These are phyloP conservation scores for Phytophthora capsici DNA, from an alignment of 352 stramenopile species.

Conservation along the genomic window DNA sequence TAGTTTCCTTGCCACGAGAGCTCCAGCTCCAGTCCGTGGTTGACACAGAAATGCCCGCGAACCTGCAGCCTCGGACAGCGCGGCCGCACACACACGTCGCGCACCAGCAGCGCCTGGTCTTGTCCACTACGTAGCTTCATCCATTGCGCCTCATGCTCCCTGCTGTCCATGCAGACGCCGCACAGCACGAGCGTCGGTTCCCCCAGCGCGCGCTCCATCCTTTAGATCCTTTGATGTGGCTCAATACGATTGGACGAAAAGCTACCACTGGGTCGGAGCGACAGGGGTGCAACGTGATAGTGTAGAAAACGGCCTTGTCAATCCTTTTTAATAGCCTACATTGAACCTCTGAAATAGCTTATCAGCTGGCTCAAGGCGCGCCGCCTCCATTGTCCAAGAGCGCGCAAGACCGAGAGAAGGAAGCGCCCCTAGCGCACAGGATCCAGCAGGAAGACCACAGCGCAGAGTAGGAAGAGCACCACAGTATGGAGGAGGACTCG, in stretches of 20 bases:
- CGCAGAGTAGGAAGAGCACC: neutral
- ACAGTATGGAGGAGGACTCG: constrained; percentile 37
- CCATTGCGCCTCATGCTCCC: constrained; percentile 42
- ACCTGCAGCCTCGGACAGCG: constrained; percentile 62
- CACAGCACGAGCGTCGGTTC: constrained; percentile 72
- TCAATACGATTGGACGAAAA: constrained; percentile 11
- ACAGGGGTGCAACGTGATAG: constrained; percentile 11
- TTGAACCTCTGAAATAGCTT: constrained; percentile 7
- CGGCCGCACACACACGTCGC: constrained; percentile 63
- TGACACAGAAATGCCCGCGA: constrained; percentile 55
- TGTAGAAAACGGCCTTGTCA: constrained; percentile 22
- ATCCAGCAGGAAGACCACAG: neutral
- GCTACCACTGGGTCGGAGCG: constrained; percentile 3
- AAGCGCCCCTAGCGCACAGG: neutral
- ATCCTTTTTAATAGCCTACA: constrained; percentile 26
- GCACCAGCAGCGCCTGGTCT: constrained; percentile 51
- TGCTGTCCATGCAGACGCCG: constrained; percentile 44
- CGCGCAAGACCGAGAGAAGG: constrained; percentile 19
- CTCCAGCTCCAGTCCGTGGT: constrained; percentile 59
- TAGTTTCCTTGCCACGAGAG: constrained; percentile 53
- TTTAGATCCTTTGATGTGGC: constrained; percentile 17
- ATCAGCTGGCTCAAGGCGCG: neutral
- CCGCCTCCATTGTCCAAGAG: constrained; percentile 18
- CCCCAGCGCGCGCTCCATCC: constrained; percentile 49
- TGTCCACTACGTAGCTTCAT: constrained; percentile 32